Percentiles rank a stretch among this genome's conserved stretches.
phyloP scores from a whole-genome alignment of 768 basidiomycete species.

The Botryobasidium botryosum region DNA sequence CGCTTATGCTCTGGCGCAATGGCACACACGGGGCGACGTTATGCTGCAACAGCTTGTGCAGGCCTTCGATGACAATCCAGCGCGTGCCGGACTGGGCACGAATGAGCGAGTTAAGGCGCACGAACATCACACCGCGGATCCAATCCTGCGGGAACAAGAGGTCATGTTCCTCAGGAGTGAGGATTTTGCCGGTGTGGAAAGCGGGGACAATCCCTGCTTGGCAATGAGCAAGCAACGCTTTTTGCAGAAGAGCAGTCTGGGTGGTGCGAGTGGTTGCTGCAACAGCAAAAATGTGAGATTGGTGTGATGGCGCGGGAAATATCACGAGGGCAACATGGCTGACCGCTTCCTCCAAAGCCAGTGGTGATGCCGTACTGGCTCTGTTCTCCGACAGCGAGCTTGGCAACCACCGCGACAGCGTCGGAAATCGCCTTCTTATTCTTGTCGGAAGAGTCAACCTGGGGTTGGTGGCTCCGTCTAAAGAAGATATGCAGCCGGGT shows the following conservation, averaged over 20 bases:
- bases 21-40: slow-evolving; percentile 17
- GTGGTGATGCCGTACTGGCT: slow-evolving; percentile 10
- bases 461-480: too few relatives aligned
- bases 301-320: not conserved
- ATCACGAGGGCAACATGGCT: not conserved
- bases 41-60: slow-evolving; percentile 14
- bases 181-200: not conserved
- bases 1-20: slow-evolving; percentile 17
- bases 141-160: slow-evolving; percentile 8
- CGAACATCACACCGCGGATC: slow-evolving; percentile 14
- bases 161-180: not conserved
- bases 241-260: slow-evolving; percentile 1
- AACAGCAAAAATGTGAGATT: not conserved
- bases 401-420: too few relatives aligned
- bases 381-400: too few relatives aligned
- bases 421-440: too few relatives aligned
- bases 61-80: slow-evolving; percentile 14
- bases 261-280: not conserved
- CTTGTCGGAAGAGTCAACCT: too few relatives aligned
- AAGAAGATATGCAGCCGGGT: too few relatives aligned
- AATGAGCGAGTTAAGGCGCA: slow-evolving; percentile 18
- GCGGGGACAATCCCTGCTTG: slow-evolving; percentile 6
- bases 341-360: slow-evolving; percentile 8
- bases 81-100: slow-evolving; percentile 18
- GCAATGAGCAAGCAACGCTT: slow-evolving; percentile 1